phyloP scores from a whole-genome alignment of 371 early-diverging fungal genomes.

The Basidiobolus meristosporus region DNA sequence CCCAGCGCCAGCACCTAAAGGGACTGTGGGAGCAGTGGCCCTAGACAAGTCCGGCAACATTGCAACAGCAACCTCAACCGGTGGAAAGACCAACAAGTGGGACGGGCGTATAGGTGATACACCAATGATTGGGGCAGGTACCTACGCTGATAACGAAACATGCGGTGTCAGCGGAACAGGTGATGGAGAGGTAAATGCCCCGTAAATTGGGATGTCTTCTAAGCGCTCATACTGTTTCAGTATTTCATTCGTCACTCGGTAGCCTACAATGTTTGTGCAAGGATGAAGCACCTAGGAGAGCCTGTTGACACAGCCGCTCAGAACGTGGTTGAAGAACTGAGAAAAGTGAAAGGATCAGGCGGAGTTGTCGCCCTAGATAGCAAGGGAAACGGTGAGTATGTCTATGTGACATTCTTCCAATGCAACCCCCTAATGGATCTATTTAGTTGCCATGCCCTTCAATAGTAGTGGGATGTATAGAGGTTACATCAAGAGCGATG shows the following conservation, averaged over 20 bases:
- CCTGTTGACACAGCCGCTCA: constrained; percentile 10
- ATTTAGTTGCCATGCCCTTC: constrained; percentile 11
- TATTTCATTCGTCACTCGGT: constrained; percentile 16
- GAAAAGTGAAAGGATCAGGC: constrained; percentile 14
- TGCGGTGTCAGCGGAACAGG: constrained; percentile 24
- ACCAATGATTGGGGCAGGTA: constrained; percentile 21
- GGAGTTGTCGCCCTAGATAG: constrained; percentile 20
- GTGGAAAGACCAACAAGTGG: constrained; percentile 24
- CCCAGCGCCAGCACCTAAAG: constrained; percentile 8
- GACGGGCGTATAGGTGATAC: constrained; percentile 22
- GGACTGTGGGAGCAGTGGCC: constrained; percentile 29
- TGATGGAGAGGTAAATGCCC: constrained; percentile 14
- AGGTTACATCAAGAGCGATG: too few species aligned
- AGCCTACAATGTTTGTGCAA: constrained; percentile 14
- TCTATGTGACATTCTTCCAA: not conserved
- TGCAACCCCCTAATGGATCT: not conserved
- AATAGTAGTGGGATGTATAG: constrained; percentile 16
- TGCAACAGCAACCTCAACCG: constrained; percentile 26
- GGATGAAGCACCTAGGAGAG: constrained; percentile 12
- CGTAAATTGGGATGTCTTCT: not conserved
- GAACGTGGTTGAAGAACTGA: constrained; percentile 11
- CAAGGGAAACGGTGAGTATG: constrained; percentile 8
- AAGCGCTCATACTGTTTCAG: constrained; percentile 1
- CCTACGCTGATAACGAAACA: constrained; percentile 16
- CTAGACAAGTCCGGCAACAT: constrained; percentile 15